Percentiles rank a stretch among this genome's conserved stretches.
Conservation (phyloP, 2,329 filamentous ascomycete species). For the Fusarium sp. region DNA sequence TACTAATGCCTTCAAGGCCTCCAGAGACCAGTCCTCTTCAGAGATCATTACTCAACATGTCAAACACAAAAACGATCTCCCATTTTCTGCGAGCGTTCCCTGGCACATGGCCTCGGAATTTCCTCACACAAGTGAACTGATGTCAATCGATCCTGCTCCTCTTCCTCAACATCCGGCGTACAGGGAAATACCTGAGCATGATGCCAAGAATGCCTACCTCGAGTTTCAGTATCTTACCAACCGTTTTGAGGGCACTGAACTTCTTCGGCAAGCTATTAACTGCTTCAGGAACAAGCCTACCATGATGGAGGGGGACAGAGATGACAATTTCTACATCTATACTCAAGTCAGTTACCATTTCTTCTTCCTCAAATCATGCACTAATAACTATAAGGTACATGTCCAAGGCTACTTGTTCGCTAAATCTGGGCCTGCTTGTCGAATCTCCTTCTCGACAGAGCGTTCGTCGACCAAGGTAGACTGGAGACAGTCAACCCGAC, state of each 20-base stretch:
- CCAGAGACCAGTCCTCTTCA: background rate
- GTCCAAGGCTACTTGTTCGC: constrained; percentile 75
- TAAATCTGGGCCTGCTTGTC: constrained; percentile 71
- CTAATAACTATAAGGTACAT: constrained; percentile 65
- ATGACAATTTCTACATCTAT: constrained; percentile 70
- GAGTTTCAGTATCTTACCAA: constrained; percentile 80
- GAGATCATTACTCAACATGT: constrained; percentile 32
- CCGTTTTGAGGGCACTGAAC: constrained; percentile 78
- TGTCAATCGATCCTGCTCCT: constrained; percentile 24
- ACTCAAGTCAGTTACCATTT: constrained; percentile 63
- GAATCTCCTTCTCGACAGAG: constrained; percentile 77
- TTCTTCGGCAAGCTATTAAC: constrained; percentile 75
- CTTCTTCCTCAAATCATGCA: background rate
- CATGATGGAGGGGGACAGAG: constrained; percentile 66
- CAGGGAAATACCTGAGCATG: constrained; percentile 11
- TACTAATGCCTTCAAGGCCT: constrained; percentile 13
- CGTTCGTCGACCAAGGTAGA: constrained; percentile 74
- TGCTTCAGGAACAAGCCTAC: constrained; percentile 64
- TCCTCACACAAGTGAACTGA: constrained; percentile 43
- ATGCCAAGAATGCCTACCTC: constrained; percentile 69
- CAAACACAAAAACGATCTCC: background rate
- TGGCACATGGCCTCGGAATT: constrained; percentile 44
- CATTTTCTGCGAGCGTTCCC: background rate
- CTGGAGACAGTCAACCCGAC: constrained; percentile 68
- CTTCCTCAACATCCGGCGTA: constrained; percentile 25